Conservation (phyloP, 306 rosid genomes). For the Medicago ruthenica region DNA sequence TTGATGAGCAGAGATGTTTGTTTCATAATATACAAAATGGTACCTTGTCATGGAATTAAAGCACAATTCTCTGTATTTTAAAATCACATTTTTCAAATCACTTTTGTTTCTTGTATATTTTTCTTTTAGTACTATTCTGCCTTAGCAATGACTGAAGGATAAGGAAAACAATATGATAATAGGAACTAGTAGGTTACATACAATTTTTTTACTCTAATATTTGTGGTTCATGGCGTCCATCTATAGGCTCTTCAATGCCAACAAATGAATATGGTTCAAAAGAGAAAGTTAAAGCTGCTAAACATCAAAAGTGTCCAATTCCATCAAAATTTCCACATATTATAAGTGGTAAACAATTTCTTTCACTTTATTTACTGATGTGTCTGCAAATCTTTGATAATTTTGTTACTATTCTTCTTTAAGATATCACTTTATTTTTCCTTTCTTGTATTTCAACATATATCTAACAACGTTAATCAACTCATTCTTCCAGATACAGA, state of each 20-base stretch:
- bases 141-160: neutral
- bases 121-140: too few relatives aligned
- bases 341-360: conserved; percentile 38
- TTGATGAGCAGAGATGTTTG: too few relatives aligned
- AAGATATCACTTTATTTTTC: neutral
- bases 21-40: too few relatives aligned
- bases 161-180: too few relatives aligned
- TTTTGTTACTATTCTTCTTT: neutral
- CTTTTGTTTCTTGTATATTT: too few relatives aligned
- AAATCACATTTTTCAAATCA: too few relatives aligned
- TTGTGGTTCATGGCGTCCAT: neutral
- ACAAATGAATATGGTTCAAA: conserved; percentile 9
- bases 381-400: neutral
- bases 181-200: neutral
- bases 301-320: conserved; percentile 10
- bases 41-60: neutral
- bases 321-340: neutral
- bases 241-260: neutral
- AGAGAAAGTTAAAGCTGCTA: neutral
- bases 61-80: neutral
- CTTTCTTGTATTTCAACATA: neutral
- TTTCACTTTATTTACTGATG: neutral
- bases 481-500: conserved; percentile 35
- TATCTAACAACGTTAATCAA: conserved; percentile 5
- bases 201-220: neutral